Conservation (phyloP, 495 filamentous ascomycete species). For the Letharia lupina region DNA sequence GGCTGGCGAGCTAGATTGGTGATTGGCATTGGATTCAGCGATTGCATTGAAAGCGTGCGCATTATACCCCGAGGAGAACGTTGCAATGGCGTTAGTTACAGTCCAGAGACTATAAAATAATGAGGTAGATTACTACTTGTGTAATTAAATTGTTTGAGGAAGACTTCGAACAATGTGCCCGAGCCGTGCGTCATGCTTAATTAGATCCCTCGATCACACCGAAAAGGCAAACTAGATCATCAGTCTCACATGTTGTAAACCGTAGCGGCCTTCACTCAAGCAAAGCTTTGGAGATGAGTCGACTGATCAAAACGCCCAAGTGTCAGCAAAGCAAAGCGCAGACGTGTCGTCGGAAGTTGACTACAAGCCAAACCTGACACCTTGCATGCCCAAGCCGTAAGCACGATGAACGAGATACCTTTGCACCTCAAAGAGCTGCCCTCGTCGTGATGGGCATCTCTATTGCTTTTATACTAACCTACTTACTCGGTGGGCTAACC, state of each 20-base stretch:
- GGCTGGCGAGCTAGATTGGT: conserved; percentile 40
- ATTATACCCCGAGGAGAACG: not conserved
- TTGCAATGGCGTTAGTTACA: not conserved
- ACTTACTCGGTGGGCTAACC: conserved; percentile 83
- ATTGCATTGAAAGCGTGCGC: not conserved
- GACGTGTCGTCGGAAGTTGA: not conserved
- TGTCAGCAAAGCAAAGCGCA: too few species aligned
- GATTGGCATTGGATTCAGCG: conserved; percentile 1
- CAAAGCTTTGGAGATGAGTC: not conserved
- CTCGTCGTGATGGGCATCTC: conserved; percentile 53
- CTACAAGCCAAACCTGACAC: conserved; percentile 5
- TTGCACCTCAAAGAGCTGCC: conserved; percentile 2
- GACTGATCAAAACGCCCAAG: not conserved
- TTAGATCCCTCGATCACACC: too few species aligned
- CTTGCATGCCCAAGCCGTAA: conserved; percentile 2
- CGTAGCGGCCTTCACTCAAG: not conserved
- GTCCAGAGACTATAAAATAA: not conserved
- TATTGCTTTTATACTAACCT: conserved; percentile 61
- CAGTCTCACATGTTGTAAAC: not conserved
- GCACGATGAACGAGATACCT: conserved; percentile 5
- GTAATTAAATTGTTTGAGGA: too few species aligned
- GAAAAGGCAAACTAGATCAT: too few species aligned
- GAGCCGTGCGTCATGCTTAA: not conserved
- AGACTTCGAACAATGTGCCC: too few species aligned
- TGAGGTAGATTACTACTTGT: not conserved